Base-by-base conservation (phyloP, 805 yeast species). In the Monosporozyma aerobia region DNA sequence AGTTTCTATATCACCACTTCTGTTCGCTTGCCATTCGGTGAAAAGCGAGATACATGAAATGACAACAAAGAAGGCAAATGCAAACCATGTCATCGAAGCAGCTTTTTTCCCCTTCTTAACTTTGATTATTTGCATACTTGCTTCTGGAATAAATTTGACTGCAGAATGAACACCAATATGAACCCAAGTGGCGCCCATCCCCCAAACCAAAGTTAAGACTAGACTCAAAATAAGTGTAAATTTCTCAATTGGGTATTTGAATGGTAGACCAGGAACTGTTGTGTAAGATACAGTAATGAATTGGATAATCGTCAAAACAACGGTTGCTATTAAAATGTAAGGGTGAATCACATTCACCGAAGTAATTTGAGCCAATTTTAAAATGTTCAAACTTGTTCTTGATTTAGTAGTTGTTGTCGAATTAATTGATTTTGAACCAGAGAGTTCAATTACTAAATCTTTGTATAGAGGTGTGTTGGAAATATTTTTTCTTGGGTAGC, bases 151-250 rank as follows among this genome's bases (percentile, higher is more conserved):
- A 33, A 82, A 60, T n/a, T 62, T 57, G 7, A 62, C 58, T 4
- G 78, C 73, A 2, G 82, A 68, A 40, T 69, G 69, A 0, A 75
- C 72, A 0, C 85, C 84, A 49, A 82, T 80, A 58, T 80, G 81
- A 49, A 76, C 76, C 71, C 85, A 76, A 78, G 82, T 81, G 0
- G 86, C 72, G 2, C 86, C 86, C 30, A 81, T 65, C 0, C 85
- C 87, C 85, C 86, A 82, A 2, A 81, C 44, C 3, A 82, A 61
- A 5, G 74, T 69, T 47, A 73, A 57, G 0, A 69, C 54, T 0
- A 73, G 64, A 19, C 77, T 66, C 29, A 77, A 54, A 5, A 59
- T 57, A 54, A 71, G 61, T 50, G 59, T 62, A 29, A 60, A 58
- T 50, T 57, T 67, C 53, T 58, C 66, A 23, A 70, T 50, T 13